phyloP scores from a whole-genome alignment of 768 basidiomycete genomes.

The Asterophora lycoperdoides region DNA sequence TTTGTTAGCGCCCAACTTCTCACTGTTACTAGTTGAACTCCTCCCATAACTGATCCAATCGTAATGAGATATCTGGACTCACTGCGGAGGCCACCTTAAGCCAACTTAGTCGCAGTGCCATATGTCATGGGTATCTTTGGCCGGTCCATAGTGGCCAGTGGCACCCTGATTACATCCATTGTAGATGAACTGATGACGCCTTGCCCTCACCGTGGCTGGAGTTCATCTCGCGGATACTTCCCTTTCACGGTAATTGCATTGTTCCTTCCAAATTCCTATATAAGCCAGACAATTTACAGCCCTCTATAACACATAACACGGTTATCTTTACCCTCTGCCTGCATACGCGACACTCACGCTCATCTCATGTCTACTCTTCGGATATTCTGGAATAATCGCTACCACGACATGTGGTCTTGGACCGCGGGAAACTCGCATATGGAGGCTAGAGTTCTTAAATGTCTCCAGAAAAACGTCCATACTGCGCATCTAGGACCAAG shows the following conservation, averaged over 20 bases:
- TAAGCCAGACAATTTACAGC: neutral
- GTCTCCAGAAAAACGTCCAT: slow-evolving; percentile 19
- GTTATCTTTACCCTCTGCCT: neutral
- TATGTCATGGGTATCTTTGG: too few species aligned
- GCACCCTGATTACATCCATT: too few species aligned
- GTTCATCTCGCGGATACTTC: neutral
- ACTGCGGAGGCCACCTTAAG: too few species aligned
- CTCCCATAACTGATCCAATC: too few species aligned
- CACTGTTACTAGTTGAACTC: too few species aligned
- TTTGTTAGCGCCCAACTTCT: too few species aligned
- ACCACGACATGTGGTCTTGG: slow-evolving; percentile 29
- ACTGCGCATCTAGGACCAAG: slow-evolving; percentile 19
- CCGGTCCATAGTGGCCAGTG: too few species aligned
- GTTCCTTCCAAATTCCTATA: slow-evolving; percentile 4
- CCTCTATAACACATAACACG: neutral
- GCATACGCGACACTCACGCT: neutral
- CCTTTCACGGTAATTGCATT: slow-evolving; percentile 6
- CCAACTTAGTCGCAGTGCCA: too few species aligned
- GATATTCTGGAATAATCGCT: slow-evolving; percentile 19
- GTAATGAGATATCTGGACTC: too few species aligned
- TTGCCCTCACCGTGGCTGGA: neutral
- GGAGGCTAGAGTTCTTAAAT: slow-evolving; percentile 20
- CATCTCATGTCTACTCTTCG: slow-evolving; percentile 26
- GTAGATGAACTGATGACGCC: neutral
- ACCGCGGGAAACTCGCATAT: slow-evolving; percentile 15